Conservation (phyloP, 2,329 filamentous ascomycete species). For the Aspergillus bombycis region DNA sequence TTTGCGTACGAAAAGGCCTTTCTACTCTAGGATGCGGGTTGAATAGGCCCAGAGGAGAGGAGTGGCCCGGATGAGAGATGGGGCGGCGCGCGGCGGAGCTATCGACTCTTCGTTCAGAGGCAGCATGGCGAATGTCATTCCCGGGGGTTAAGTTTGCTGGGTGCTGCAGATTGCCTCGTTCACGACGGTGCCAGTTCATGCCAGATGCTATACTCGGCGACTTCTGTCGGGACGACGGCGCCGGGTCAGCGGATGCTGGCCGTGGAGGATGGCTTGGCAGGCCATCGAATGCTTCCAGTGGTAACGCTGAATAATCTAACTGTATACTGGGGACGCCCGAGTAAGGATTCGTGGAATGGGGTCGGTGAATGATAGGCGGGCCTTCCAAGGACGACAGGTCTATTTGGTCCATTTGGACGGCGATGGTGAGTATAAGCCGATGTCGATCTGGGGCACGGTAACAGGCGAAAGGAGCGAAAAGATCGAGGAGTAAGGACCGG, state of each 20-base stretch:
- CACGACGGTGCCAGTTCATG: not conserved
- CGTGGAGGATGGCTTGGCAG: conserved; percentile 16
- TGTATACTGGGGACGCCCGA: conserved; percentile 17
- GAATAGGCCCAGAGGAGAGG: not conserved
- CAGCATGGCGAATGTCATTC: not conserved
- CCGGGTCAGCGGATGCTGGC: conserved; percentile 21
- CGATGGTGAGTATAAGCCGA: not conserved
- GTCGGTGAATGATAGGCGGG: conserved; percentile 30
- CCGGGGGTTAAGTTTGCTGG: not conserved
- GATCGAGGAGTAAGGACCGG: not conserved
- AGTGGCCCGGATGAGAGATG: conserved; percentile 4
- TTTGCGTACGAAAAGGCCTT: conserved; percentile 6
- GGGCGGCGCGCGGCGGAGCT: not conserved
- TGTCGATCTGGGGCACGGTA: not conserved
- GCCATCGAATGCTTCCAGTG: not conserved
- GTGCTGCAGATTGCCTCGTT: not conserved
- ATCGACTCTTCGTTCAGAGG: not conserved
- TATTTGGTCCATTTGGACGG: conserved; percentile 15
- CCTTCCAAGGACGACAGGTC: conserved; percentile 43
- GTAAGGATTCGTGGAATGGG: not conserved
- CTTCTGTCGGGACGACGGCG: conserved; percentile 1
- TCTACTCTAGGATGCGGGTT: not conserved
- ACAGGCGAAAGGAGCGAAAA: not conserved
- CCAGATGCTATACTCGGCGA: not conserved
- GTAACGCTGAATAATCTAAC: conserved; percentile 14